Percentiles rank a stretch among this genome's conserved stretches.
Evolutionary conservation across 257 asterid genomes (phyloP).

Genomic region (Plantago ovata): DNA sequence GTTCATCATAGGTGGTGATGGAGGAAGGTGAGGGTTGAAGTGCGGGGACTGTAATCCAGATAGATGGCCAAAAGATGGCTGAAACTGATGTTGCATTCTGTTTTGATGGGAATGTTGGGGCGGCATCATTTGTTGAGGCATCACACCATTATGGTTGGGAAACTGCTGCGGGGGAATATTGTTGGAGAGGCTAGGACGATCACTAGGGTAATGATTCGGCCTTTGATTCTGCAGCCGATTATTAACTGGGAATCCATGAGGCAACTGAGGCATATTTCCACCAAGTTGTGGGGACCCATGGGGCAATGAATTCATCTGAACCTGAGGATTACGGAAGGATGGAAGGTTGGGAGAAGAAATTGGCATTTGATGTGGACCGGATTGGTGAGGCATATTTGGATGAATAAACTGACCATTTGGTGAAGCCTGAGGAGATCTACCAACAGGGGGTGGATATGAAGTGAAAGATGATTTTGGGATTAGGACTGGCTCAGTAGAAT

Average conservation of each 20-base stretch:
- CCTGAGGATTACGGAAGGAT: conserved; percentile 54
- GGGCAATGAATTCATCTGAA: conserved; percentile 43
- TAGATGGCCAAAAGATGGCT: conserved; percentile 48
- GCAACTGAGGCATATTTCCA: conserved; percentile 74
- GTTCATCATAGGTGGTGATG: conserved; percentile 56
- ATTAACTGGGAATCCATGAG: conserved; percentile 53
- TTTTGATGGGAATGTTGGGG: conserved; percentile 61
- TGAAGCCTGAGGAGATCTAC: conserved; percentile 69
- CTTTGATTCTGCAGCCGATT: conserved; percentile 63
- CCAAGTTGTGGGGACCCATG: conserved; percentile 49
- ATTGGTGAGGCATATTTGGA: conserved; percentile 37
- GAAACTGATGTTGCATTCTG: conserved; percentile 58
- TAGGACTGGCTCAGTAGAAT: conserved; percentile 68
- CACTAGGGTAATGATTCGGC: conserved; percentile 52
- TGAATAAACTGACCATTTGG: conserved; percentile 46
- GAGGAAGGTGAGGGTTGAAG: conserved; percentile 46
- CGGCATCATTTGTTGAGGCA: conserved; percentile 54
- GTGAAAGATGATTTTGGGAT: conserved; percentile 63
- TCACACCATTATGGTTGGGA: conserved; percentile 59
- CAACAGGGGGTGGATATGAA: conserved; percentile 73
- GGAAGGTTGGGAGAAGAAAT: conserved; percentile 48
- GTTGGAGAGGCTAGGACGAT: conserved; percentile 47
- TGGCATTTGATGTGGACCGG: conserved; percentile 43
- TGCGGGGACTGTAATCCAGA: conserved; percentile 58
- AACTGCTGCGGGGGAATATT: conserved; percentile 52